Base-by-base conservation (phyloP, 2,329 filamentous ascomycete species). In the Truncatella angustata region DNA sequence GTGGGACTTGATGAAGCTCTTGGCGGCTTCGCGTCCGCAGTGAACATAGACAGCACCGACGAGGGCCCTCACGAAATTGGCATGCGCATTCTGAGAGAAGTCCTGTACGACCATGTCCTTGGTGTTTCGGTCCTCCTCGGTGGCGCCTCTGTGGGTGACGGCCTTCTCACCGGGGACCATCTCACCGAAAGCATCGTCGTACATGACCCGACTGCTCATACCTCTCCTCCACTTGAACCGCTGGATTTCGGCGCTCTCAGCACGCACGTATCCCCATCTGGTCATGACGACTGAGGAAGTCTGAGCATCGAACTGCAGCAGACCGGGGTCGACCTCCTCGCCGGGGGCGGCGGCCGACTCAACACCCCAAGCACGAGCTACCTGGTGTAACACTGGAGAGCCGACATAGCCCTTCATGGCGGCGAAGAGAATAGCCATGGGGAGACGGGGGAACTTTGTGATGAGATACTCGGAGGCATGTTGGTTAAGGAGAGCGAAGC, bases 361-460 rank as follows among this genome's bases (percentile, higher is more conserved):
- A 14, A 97, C 85, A 72, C 94, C 94, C 94, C 94, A 99, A 73
- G 94, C 88, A 56, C 80, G 77, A 14, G 89, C 84, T 58, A 97
- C 81, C 18, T 85, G 77, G 48, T 86, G 76, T 43, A 97, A 79
- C 1, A 92, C 85, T 59, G 85, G 82, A 5, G 84, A 80, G 4
- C 94, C 94, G 43, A 86, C 81, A 68, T 91, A 97, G 43, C 90
- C 91, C 63, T 88, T 86, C 76, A 96, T 86, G 28, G 91, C 88
- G 49, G 91, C 85, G 72, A 91, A 95, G 49, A 96, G 75, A 52
- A 99, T 87, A n/a, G 81, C 73, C 80, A 94, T 88, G 50, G 94
- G 94, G 50, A 99, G 80, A 46, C 94, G 91, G 12, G 94, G 94
- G 72, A 92, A 97, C 65, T 86, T 88, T 75, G 87, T 91, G 60